Percentiles rank a stretch among this genome's conserved stretches.
These are phyloP conservation scores for Lichina pygmaea DNA, from an alignment of 495 filamentous ascomycete species.

Conservation along the genomic window DNA sequence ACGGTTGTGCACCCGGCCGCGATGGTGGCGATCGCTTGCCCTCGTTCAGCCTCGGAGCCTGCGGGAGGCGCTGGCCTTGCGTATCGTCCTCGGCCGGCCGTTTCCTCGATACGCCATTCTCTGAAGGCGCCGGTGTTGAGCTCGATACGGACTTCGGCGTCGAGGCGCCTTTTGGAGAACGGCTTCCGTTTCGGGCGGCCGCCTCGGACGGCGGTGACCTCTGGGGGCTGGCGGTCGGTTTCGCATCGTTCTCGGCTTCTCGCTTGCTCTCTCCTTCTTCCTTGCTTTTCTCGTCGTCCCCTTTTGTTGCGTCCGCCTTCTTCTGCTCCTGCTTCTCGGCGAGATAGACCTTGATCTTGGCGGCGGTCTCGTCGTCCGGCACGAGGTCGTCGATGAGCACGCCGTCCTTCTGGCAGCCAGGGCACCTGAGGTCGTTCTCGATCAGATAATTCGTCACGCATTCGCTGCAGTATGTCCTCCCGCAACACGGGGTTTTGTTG, in stretches of 20 bases:
- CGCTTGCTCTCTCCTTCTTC: slow-evolving; percentile 6
- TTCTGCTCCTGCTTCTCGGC: slow-evolving; percentile 35
- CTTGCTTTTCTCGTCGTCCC: slow-evolving; percentile 9
- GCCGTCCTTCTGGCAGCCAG: slow-evolving; percentile 66
- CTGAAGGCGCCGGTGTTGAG: slow-evolving; percentile 1
- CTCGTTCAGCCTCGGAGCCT: slow-evolving; percentile 11
- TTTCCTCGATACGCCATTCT: slow-evolving; percentile 30
- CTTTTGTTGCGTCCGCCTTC: slow-evolving; percentile 24
- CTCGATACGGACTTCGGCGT: slow-evolving; percentile 3
- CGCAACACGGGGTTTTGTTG: slow-evolving; percentile 94
- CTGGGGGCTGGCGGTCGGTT: slow-evolving; percentile 3
- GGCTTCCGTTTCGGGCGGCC: background rate
- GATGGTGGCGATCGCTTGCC: background rate
- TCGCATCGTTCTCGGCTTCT: background rate
- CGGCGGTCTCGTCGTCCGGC: slow-evolving; percentile 45
- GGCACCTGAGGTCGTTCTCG: slow-evolving; percentile 91
- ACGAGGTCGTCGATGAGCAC: slow-evolving; percentile 80
- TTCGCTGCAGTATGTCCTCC: slow-evolving; percentile 92
- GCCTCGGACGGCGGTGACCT: background rate
- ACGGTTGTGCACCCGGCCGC: background rate
- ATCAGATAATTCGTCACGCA: slow-evolving; percentile 95
- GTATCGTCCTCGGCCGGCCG: slow-evolving; percentile 52
- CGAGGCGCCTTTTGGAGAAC: slow-evolving; percentile 1
- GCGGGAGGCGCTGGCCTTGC: slow-evolving; percentile 34
- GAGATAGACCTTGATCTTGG: slow-evolving; percentile 58